A percentile compares a stretch with the other conserved stretches of the same genome.
Evolutionary conservation across 2,329 filamentous ascomycete genomes (phyloP).

Genomic region (Tympanopsis confertula): DNA sequence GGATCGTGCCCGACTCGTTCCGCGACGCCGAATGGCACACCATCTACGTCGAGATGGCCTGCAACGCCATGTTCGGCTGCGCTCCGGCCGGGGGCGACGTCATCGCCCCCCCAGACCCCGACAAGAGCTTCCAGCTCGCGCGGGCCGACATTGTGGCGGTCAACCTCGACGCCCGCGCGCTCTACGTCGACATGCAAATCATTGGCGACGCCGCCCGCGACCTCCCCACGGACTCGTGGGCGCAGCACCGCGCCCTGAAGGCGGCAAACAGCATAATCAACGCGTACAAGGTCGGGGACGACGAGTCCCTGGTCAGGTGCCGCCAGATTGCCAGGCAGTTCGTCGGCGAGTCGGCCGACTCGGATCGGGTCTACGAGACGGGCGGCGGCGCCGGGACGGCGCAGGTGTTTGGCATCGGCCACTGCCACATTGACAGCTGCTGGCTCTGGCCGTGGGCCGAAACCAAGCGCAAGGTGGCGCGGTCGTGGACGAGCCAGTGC

Average conservation of each 20-base stretch:
- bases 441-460: slow-evolving; percentile 64
- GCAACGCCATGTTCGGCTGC: slow-evolving; percentile 57
- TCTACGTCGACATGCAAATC: slow-evolving; percentile 57
- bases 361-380: slow-evolving; percentile 39
- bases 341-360: slow-evolving; percentile 45
- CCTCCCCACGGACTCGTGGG: slow-evolving; percentile 50
- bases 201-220: slow-evolving; percentile 54
- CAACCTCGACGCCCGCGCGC: slow-evolving; percentile 44
- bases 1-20: slow-evolving; percentile 47
- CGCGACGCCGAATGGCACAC: slow-evolving; percentile 48
- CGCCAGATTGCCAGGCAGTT: slow-evolving; percentile 49
- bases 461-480: slow-evolving; percentile 57
- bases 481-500: slow-evolving; percentile 62
- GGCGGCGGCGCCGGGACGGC: slow-evolving; percentile 18
- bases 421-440: slow-evolving; percentile 61
- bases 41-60: slow-evolving; percentile 62
- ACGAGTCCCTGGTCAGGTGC: slow-evolving; percentile 39
- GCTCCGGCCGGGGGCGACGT: slow-evolving; percentile 34
- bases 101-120: slow-evolving; percentile 49
- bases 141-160: slow-evolving; percentile 51
- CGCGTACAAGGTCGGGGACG: slow-evolving; percentile 46
- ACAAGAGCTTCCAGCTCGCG: slow-evolving; percentile 42
- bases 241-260: slow-evolving; percentile 49
- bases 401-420: slow-evolving; percentile 50
- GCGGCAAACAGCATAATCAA: slow-evolving; percentile 55